Evolutionary conservation across 2,329 filamentous ascomycete genomes (phyloP), one percentile per base, ranked within the genome.

Genomic region (Fusarium chaquense): DNA sequence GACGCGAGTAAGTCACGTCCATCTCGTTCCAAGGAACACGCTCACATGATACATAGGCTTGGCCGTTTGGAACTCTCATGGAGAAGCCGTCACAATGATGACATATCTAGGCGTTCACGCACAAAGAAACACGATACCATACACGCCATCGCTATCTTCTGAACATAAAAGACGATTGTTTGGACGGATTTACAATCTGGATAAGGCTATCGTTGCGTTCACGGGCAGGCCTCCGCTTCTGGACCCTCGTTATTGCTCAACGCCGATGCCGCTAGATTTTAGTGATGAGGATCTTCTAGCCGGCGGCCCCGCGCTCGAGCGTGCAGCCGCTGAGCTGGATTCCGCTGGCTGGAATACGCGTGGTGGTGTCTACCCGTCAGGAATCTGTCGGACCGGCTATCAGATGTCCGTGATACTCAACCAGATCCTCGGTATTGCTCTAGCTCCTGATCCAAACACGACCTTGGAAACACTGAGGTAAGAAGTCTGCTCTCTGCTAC

Each of bases 401-500:
- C 20, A 50, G 3, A 28, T 64, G 9, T 28, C 44, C 3, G 5
- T 22, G 13, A 36, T 64, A 16, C 24, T 64, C 1, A 35, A 40
- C 5, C 51, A 64, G 1, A 58, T 64, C 0, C 43, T 64, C 1
- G 20, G 44, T 4, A 51, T 64, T 1, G 33, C 59, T 13, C 12
- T 64, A 4, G 38, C 22, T 2, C 45, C 44, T 0, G 44, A 18
- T 0, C 50, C 61, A 2, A 58, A 40, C 5, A 22, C 44, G 2
- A 64, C 38, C 2, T 8, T 46, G 6, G 61, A 58, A 5, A 51
- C 44, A 3, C 10, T 64, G 1, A 64, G 44, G 61, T 64, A 45
- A 2, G 2, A 13, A 0, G 0, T 3, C 0, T 0, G 0, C 2
- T 1, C 13, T 3, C 15, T 7, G 1, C 0, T 6, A 0, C 1